A percentile compares a stretch with the other conserved stretches of the same genome.
Evolutionary conservation across 2,329 filamentous ascomycete genomes (phyloP).

Genomic region (Pyrenochaeta sp.): DNA sequence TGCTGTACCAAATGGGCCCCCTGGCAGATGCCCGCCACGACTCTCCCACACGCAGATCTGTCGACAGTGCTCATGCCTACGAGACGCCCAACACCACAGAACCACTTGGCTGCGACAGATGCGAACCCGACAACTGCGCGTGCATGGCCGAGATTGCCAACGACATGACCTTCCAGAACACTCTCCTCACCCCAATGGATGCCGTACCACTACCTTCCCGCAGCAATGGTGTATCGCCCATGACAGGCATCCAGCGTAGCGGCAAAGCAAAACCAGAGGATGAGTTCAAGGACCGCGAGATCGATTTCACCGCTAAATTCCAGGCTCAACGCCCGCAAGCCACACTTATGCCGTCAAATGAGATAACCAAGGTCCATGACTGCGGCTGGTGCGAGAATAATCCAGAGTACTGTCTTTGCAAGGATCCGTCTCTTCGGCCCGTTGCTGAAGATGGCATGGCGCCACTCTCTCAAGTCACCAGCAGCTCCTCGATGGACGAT

Average conservation of each 20-base stretch:
- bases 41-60: slow-evolving; percentile 20
- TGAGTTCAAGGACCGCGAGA: slow-evolving; percentile 31
- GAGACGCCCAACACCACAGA: slow-evolving; percentile 26
- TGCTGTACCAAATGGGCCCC: background rate
- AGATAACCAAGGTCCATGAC: slow-evolving; percentile 23
- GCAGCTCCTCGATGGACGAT: slow-evolving; percentile 5
- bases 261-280: slow-evolving; percentile 7
- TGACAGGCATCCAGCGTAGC: slow-evolving; percentile 24
- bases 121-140: slow-evolving; percentile 41
- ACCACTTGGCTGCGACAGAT: slow-evolving; percentile 35
- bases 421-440: slow-evolving; percentile 26
- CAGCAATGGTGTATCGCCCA: slow-evolving; percentile 14
- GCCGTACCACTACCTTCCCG: slow-evolving; percentile 26
- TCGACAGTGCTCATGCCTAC: slow-evolving; percentile 22
- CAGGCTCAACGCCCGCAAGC: slow-evolving; percentile 24
- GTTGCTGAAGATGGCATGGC: slow-evolving; percentile 20
- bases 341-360: slow-evolving; percentile 27
- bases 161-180: slow-evolving; percentile 24
- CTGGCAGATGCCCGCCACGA: slow-evolving; percentile 1
- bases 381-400: slow-evolving; percentile 47
- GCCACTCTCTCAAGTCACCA: slow-evolving; percentile 12
- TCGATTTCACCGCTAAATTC: slow-evolving; percentile 46
- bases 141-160: slow-evolving; percentile 43
- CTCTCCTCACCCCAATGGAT: slow-evolving; percentile 18
- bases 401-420: slow-evolving; percentile 42